phyloP scores from a whole-genome alignment of 2,329 filamentous ascomycete genomes.

The Xylaria sp. region DNA sequence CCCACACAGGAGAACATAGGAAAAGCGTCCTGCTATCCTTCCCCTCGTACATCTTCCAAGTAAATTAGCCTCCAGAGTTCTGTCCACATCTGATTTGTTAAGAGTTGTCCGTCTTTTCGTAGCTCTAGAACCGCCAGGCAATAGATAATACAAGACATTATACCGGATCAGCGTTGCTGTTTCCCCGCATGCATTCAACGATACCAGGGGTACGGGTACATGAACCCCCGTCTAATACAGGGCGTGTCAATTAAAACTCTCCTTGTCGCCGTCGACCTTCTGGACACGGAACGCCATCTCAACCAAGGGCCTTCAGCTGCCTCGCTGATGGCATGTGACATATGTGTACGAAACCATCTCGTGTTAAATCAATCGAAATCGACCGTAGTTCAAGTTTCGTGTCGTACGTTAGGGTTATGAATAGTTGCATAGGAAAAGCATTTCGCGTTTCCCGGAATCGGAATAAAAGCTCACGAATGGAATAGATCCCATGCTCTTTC shows the following conservation, averaged over 20 bases:
- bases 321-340: not conserved
- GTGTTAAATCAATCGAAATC: constrained; percentile 4
- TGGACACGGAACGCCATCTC: no score
- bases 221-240: constrained; percentile 8
- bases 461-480: constrained; percentile 73
- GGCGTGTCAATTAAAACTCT: constrained; percentile 12
- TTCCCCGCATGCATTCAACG: constrained; percentile 4
- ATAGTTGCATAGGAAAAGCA: constrained; percentile 42
- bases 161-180: constrained; percentile 25
- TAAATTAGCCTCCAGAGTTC: constrained; percentile 2
- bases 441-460: constrained; percentile 31
- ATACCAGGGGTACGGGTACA: constrained; percentile 3
- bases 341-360: constrained; percentile 11
- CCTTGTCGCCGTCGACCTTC: no score
- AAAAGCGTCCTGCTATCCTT: constrained; percentile 23
- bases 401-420: constrained; percentile 39
- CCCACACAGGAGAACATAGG: constrained; percentile 28
- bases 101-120: constrained; percentile 11
- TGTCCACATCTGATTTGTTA: not conserved
- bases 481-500: constrained; percentile 96
- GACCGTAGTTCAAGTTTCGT: constrained; percentile 29
- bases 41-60: constrained; percentile 10
- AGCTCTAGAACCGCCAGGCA: constrained; percentile 17
- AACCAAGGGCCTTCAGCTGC: not conserved
- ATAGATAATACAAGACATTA: constrained; percentile 39